A percentile compares a stretch with the other conserved stretches of the same genome.
These are phyloP conservation scores for Saturnispora diversa DNA, from an alignment of 805 yeast genomes.

Conservation along the genomic window DNA sequence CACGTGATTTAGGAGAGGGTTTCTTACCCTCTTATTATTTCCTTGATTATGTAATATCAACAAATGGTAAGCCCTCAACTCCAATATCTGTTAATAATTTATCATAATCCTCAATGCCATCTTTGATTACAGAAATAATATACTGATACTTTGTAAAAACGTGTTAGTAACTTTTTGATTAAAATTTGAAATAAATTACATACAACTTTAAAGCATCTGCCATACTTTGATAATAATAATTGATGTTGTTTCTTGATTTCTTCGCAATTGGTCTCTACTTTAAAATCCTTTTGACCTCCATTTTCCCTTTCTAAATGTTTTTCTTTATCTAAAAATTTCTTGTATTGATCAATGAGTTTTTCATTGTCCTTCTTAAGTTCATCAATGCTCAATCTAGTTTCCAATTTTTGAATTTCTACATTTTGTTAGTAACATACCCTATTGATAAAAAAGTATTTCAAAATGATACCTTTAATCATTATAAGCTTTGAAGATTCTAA, in stretches of 20 bases:
- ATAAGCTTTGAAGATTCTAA: neutral
- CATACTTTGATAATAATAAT: no score
- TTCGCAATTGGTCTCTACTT: no score
- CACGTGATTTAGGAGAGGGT: slow-evolving; percentile 10
- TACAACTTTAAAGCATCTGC: no score
- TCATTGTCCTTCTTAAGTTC: neutral
- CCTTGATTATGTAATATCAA: neutral
- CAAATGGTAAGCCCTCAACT: slow-evolving; percentile 9
- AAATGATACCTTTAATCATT: slow-evolving; percentile 7
- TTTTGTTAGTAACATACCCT: neutral
- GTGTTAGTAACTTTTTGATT: no score
- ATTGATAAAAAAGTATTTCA: neutral
- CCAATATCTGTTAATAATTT: slow-evolving; percentile 8
- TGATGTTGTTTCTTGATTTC: no score
- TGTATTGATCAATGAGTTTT: neutral
- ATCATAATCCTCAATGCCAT: slow-evolving; percentile 13
- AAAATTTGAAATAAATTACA: no score
- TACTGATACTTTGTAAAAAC: slow-evolving; percentile 11
- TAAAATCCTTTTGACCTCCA: no score
- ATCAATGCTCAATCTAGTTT: slow-evolving; percentile 1
- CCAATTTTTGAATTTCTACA: slow-evolving; percentile 6
- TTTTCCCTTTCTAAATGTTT: neutral
- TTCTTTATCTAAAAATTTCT: neutral
- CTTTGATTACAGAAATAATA: slow-evolving; percentile 11
- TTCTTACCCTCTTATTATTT: neutral